Percentiles rank a stretch among this genome's conserved stretches.
Evolutionary conservation across 768 basidiomycete species (phyloP).

Genomic region (Chalciporus chontae): DNA sequence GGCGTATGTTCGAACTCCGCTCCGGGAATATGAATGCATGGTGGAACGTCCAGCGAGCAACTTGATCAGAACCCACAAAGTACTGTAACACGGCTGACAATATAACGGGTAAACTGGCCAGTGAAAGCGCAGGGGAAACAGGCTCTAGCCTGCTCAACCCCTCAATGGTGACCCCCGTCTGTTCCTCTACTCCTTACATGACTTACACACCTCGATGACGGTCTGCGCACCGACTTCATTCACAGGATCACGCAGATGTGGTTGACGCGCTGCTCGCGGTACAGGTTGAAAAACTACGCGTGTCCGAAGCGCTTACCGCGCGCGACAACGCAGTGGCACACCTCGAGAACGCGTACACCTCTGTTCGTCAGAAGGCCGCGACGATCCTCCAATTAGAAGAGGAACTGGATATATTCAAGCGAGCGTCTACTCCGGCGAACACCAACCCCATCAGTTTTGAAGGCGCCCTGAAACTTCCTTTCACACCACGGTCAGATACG

Average conservation of each 20-base stretch:
- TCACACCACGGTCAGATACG: background rate
- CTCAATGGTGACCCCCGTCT: conserved; percentile 9
- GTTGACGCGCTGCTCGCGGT: conserved; percentile 55
- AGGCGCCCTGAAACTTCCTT: background rate
- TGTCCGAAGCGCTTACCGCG: conserved; percentile 56
- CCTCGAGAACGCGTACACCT: conserved; percentile 55
- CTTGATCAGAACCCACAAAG: no score
- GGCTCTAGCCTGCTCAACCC: background rate
- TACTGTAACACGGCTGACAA: no score
- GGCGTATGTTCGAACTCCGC: no score
- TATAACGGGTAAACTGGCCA: conserved; percentile 1
- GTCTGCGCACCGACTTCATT: no score
- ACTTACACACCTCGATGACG: background rate
- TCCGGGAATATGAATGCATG: conserved; percentile 10
- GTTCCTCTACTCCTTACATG: background rate
- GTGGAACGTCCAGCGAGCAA: background rate
- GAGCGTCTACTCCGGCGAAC: conserved; percentile 20
- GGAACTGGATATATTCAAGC: conserved; percentile 32
- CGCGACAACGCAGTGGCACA: conserved; percentile 60
- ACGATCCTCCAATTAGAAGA: conserved; percentile 47
- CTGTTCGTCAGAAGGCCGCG: conserved; percentile 57
- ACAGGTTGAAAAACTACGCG: conserved; percentile 48
- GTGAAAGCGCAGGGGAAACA: conserved; percentile 2
- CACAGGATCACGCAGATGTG: conserved; percentile 11
- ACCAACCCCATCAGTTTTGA: conserved; percentile 6